Evolutionary conservation across 2,329 filamentous ascomycete genomes (phyloP).

Genomic region (Xylariales sp.): DNA sequence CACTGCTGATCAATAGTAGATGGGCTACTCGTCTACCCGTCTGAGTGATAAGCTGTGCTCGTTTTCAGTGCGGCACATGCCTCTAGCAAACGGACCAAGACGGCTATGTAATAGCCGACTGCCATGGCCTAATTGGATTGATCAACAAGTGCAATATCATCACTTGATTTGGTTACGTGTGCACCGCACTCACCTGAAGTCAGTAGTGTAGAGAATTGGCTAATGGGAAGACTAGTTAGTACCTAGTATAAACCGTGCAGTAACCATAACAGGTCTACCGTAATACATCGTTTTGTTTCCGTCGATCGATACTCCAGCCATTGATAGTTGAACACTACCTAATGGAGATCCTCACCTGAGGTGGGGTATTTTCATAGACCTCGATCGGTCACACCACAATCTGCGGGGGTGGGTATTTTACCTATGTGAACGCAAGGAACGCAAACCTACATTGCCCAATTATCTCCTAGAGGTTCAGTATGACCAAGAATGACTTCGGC

Average conservation of each 20-base stretch:
- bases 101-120: background rate
- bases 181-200: too few species aligned
- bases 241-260: background rate
- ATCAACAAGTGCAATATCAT: background rate
- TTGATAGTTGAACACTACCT: background rate
- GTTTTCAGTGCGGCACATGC: too few species aligned
- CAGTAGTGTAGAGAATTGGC: background rate
- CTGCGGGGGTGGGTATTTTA: constrained; percentile 14
- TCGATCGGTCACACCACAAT: constrained; percentile 1
- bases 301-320: background rate
- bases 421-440: background rate
- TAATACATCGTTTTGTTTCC: background rate
- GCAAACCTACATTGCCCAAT: constrained; percentile 4
- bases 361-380: constrained; percentile 2
- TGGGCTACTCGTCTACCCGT: background rate
- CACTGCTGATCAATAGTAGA: background rate
- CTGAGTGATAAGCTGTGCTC: too few species aligned
- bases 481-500: constrained; percentile 1
- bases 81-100: too few species aligned
- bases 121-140: background rate
- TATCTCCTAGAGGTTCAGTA: background rate
- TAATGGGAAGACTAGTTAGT: background rate
- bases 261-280: too few species aligned
- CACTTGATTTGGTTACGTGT: too few species aligned
- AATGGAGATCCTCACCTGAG: constrained; percentile 2